These are phyloP conservation scores for Potentilla sterilis DNA, from an alignment of 306 rosid species.

Conservation along the genomic window DNA sequence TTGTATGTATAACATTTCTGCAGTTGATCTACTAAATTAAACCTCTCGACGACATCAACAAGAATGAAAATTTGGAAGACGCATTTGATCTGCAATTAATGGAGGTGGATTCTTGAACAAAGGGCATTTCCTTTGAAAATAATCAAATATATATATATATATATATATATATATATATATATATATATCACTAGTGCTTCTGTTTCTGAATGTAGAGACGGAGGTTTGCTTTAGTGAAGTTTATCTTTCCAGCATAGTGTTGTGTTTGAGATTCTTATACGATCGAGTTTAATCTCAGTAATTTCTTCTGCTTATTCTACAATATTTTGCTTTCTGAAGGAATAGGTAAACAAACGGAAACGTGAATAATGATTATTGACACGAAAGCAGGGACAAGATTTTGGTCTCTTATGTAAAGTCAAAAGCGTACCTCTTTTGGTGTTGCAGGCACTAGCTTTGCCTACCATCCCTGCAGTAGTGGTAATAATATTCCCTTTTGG, in stretches of 20 bases:
- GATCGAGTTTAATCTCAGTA: neutral
- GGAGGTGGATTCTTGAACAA: too few relatives aligned
- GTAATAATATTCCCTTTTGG: conserved; percentile 21
- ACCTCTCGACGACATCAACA: too few relatives aligned
- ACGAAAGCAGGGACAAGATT: neutral
- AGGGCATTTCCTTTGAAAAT: too few relatives aligned
- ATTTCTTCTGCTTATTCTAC: neutral
- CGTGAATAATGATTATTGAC: neutral
- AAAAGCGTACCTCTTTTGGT: conserved; percentile 35
- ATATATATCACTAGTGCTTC: too few relatives aligned
- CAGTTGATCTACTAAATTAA: too few relatives aligned
- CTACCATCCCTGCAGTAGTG: conserved; percentile 12
- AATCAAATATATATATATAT: too few relatives aligned
- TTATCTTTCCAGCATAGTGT: neutral
- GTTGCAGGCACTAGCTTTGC: neutral
- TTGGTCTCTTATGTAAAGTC: neutral
- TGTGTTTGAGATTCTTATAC: neutral
- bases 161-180: too few relatives aligned
- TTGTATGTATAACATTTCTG: too few relatives aligned
- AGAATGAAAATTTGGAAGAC: too few relatives aligned
- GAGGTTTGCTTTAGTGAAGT: neutral
- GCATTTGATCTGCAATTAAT: too few relatives aligned
- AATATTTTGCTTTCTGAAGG: neutral
- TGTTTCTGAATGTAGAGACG: too few relatives aligned
- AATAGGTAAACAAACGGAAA: neutral